Percentiles rank a stretch among this genome's conserved stretches.
Evolutionary conservation across 208 protist species (phyloP).

Genomic region (Acanthamoeba culbertsoni): DNA sequence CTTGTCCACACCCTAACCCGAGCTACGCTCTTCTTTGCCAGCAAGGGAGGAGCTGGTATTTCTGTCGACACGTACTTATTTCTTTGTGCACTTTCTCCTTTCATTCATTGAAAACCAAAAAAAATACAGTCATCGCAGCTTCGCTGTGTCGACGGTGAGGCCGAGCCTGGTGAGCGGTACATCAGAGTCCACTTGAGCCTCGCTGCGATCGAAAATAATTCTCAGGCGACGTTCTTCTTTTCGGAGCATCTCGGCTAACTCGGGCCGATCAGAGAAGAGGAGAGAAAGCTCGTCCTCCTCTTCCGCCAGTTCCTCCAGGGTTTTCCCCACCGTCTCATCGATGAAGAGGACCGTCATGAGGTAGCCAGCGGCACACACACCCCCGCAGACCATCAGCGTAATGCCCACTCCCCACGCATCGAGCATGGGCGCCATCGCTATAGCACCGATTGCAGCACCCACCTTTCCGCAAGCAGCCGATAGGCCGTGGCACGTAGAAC

Average conservation of each 20-base stretch:
- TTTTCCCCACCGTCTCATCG: constrained; percentile 62
- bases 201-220: background rate
- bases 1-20: no score
- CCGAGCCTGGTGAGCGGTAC: background rate
- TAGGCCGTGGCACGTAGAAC: constrained; percentile 79
- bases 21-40: background rate
- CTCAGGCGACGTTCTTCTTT: background rate
- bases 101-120: background rate
- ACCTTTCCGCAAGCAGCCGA: constrained; percentile 80
- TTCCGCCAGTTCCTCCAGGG: background rate
- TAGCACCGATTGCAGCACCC: constrained; percentile 77
- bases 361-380: constrained; percentile 53
- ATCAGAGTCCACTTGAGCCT: background rate
- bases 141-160: background rate
- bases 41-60: background rate
- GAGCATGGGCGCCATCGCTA: constrained; percentile 66
- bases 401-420: constrained; percentile 41
- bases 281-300: constrained; percentile 10
- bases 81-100: no score
- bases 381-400: constrained; percentile 60
- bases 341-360: constrained; percentile 64
- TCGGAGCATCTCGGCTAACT: background rate
- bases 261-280: background rate
- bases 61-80: background rate
- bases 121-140: background rate